Evolutionary conservation across 306 rosid species (phyloP), one percentile per base, ranked within the genome.

Genomic region (Dicorynia guianensis): DNA sequence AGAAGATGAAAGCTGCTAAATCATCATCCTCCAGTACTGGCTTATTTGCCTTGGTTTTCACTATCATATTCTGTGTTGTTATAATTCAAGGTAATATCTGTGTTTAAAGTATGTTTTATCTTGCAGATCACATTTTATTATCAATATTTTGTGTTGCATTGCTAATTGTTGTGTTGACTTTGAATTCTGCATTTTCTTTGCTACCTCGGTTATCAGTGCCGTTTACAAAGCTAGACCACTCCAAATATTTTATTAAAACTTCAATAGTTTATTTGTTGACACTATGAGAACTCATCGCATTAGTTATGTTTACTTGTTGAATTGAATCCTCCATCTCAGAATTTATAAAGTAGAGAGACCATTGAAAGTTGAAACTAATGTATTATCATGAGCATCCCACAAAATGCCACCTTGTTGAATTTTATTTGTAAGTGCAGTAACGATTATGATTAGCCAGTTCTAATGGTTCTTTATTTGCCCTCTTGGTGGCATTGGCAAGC

Each of bases 61-160:
- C 97, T n/a, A 8, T 84, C 64, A 74, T 90, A 83, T 95, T 95
- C 88, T 88, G 80, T 82, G 54, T 90, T 42, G 89, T 95, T 59
- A 85, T 95, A 64, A 79, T 90, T 73, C 99, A 92, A 78, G 97
- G 98, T 94, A 82, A 81, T 43, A 20, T 78, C 69, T 66, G 55
- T 48, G 9, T 8, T 47, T 10, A 25, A 75, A 71, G 6, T 59
- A 71, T n/a, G 13, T 38, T 14, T n/a, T 64, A 18, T 56, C 44
- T 11, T 18, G 17, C 14, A 40, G 39, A 11, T 43, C 18, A 7
- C 54, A 73, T 46, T 63, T 42, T 42, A 36, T 74, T 52, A 20
- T 40, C 43, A 33, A 52, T 46, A 15, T 11, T 40, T n/a, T 33
- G 36, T 69, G 7, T 13, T 57, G 38, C 64, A 52, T 39, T 66